These are phyloP conservation scores for Lepraria neglecta DNA, from an alignment of 495 filamentous ascomycete species.

Conservation along the genomic window DNA sequence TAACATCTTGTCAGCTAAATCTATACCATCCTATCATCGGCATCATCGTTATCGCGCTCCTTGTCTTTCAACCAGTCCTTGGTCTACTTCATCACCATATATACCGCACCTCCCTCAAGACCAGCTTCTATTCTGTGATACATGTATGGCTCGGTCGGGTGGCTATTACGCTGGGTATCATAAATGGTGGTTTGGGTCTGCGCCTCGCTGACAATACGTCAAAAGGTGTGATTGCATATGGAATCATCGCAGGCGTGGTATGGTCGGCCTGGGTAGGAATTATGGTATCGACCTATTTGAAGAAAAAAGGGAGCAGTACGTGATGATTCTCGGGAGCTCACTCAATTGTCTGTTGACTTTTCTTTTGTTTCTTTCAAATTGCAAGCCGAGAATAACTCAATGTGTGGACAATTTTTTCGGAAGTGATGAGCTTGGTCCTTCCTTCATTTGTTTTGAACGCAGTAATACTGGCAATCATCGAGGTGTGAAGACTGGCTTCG, in stretches of 20 bases:
- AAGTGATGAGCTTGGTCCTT: no score
- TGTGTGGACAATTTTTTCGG: no score
- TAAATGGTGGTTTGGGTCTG: constrained; percentile 67
- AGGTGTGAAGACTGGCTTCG: no score
- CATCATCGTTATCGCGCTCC: constrained; percentile 12
- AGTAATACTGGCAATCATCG: no score
- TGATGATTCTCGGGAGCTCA: no score
- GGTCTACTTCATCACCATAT: constrained; percentile 12
- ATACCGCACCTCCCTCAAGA: background rate
- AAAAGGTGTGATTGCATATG: constrained; percentile 50
- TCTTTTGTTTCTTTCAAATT: no score
- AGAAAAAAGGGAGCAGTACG: no score
- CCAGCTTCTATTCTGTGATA: constrained; percentile 7
- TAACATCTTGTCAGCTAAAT: background rate
- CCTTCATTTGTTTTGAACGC: no score
- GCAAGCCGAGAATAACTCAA: no score
- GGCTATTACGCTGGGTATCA: constrained; percentile 54
- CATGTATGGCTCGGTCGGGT: constrained; percentile 68
- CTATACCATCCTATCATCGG: constrained; percentile 16
- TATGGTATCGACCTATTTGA: no score
- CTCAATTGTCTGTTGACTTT: no score
- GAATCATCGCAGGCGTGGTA: constrained; percentile 51
- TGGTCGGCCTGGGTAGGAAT: constrained; percentile 40
- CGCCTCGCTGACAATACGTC: constrained; percentile 38
- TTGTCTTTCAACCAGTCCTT: constrained; percentile 15